Evolutionary conservation across 1,284 basidiomycete species (phyloP).

Genomic region (Ustilago cynodontis): DNA sequence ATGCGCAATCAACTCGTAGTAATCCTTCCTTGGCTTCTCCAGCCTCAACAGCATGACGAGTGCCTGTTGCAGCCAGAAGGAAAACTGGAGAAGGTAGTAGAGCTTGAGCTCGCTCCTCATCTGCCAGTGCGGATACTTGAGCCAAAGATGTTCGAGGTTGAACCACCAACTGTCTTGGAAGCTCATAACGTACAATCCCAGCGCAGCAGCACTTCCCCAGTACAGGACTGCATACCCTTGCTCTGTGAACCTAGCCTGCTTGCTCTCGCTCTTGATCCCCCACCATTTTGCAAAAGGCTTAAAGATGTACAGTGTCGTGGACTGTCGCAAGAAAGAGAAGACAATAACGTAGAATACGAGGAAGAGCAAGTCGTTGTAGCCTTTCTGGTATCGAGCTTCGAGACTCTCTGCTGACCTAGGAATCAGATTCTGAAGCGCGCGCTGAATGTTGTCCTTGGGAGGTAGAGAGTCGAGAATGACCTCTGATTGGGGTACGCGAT

Average conservation of each 20-base stretch:
- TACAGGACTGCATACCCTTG: slow-evolving; percentile 68
- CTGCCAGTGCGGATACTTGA: slow-evolving; percentile 73
- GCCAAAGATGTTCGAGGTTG: slow-evolving; percentile 69
- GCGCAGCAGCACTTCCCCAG: slow-evolving; percentile 61
- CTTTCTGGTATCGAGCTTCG: slow-evolving; percentile 61
- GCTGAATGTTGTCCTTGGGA: slow-evolving; percentile 28
- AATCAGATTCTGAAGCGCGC: slow-evolving; percentile 32
- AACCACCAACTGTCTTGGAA: slow-evolving; percentile 91
- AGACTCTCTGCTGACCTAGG: slow-evolving; percentile 39
- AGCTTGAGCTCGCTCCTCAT: slow-evolving; percentile 87
- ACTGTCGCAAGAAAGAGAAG: slow-evolving; percentile 90
- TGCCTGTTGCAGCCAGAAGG: slow-evolving; percentile 96
- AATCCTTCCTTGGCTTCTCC: slow-evolving; percentile 95
- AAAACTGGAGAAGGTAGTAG: slow-evolving; percentile 83
- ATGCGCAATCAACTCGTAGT: slow-evolving; percentile 81
- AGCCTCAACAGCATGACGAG: slow-evolving; percentile 85
- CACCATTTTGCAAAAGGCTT: slow-evolving; percentile 76
- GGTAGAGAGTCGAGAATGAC: slow-evolving; percentile 71
- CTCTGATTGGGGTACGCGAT: slow-evolving; percentile 73
- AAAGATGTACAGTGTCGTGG: slow-evolving; percentile 79
- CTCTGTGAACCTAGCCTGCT: slow-evolving; percentile 64
- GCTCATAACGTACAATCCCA: slow-evolving; percentile 79
- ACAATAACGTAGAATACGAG: slow-evolving; percentile 88
- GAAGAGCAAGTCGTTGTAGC: slow-evolving; percentile 79
- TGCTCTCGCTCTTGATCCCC: slow-evolving; percentile 65